Base-by-base conservation (phyloP, 2,329 filamentous ascomycete genomes). In the Ascochyta koolunga region DNA sequence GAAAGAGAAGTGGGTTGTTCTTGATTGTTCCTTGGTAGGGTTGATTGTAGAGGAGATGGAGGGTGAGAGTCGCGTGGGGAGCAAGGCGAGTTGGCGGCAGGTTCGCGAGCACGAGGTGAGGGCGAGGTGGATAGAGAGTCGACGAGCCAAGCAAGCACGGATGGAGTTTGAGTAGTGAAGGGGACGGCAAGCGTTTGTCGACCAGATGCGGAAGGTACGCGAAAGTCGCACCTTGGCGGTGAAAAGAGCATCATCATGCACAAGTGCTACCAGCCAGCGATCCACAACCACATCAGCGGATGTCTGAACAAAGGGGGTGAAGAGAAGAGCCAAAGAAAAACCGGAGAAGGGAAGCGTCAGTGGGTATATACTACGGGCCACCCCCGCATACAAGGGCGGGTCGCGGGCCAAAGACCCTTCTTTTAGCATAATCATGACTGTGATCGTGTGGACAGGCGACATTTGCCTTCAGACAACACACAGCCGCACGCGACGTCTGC, bases 211-310 rank as follows among this genome's bases (percentile, higher is more conserved):
- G 51, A 50, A 45, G 29, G 51, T 40, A 54, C 45, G 46, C 51
- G 39, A 36, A 49, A 50, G 51, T 67, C 54, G 48, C 60, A 65
- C 62, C 59, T 56, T 39, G 60, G 59, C 43, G 59, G 50, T 56
- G 62, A 65, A 48, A 67, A 61, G 35, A 66, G 59, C 46, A 67
- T 61, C 65, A 67, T 67, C 46, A 56, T 60, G 50, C 55, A 61
- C 52, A 61, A 24, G 59, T 58, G 50, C 58, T 43, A 60, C 35
- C 27, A 48, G 48, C 35, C 27, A 43, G 41, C 38, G 51, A 31
- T 50, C 36, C 51, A 54, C 51, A 54, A 46, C 45, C 45, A 50
- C 40, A 36, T 33, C 22, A 32, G 36, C 36, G 45, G 45, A 37
- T 36, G 50, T 49, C 27, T 41, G 46, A 52, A 48, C 38, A 51